Percentiles rank a stretch among this genome's conserved stretches.
Evolutionary conservation across 306 rosid species (phyloP).

Genomic region (Pterocarpus macrocarpus): DNA sequence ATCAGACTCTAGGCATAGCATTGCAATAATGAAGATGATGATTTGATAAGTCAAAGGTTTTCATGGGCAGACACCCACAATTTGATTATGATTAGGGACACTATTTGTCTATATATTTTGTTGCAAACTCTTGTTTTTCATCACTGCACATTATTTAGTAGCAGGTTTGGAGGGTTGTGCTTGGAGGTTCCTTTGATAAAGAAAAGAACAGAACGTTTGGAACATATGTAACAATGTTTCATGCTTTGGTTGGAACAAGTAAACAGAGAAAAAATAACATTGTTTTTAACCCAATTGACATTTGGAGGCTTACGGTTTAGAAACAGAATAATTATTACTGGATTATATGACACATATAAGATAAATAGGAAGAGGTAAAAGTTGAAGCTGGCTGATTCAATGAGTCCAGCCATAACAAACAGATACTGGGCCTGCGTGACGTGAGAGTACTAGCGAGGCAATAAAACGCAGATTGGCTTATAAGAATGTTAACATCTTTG

Average conservation of each 20-base stretch:
- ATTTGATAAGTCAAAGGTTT: conserved; percentile 25
- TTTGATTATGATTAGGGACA: not conserved
- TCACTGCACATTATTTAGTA: not conserved
- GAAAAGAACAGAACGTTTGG: conserved; percentile 16
- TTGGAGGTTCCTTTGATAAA: conserved; percentile 40
- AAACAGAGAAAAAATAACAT: not conserved
- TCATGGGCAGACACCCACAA: not conserved
- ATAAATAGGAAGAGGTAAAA: conserved; percentile 15
- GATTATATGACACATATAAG: conserved; percentile 39
- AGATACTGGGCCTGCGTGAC: conserved; percentile 19
- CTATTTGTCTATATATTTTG: conserved; percentile 23
- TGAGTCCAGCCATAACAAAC: conserved; percentile 39
- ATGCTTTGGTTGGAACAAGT: conserved; percentile 38
- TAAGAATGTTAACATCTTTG: too few relatives aligned
- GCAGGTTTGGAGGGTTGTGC: conserved; percentile 36
- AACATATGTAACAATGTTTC: conserved; percentile 30
- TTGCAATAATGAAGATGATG: not conserved
- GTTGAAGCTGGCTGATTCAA: conserved; percentile 32
- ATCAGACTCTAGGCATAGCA: conserved; percentile 29
- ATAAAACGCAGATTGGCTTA: not conserved
- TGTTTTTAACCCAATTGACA: conserved; percentile 34
- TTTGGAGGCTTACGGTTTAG: conserved; percentile 43
- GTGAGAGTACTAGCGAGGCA: not conserved
- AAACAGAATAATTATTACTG: not conserved
- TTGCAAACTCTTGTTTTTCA: not conserved